These are phyloP conservation scores for Prunus campanulata DNA, from an alignment of 306 rosid genomes.

Conservation along the genomic window DNA sequence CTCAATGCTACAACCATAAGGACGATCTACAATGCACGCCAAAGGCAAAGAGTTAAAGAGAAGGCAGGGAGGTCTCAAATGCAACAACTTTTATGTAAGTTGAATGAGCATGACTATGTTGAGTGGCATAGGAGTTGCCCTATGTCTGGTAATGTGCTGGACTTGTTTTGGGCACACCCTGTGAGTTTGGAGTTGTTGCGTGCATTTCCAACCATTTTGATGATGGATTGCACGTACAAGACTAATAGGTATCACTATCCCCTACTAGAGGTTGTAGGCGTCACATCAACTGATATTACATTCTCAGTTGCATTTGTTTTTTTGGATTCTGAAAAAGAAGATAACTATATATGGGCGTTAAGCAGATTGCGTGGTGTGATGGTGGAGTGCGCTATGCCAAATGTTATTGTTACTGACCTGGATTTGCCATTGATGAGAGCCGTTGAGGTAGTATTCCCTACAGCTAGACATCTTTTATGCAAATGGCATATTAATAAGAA, in stretches of 20 bases:
- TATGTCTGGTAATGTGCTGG: constrained; percentile 1
- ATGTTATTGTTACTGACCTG: constrained; percentile 15
- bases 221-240: constrained; percentile 12
- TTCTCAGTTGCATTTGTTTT: constrained; percentile 14
- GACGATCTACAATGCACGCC: constrained; percentile 32
- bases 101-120: constrained; percentile 7
- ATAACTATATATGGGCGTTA: constrained; percentile 17
- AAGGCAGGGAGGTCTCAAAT: constrained; percentile 20
- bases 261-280: constrained; percentile 9
- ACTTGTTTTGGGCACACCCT: constrained; percentile 23
- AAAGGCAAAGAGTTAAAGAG: constrained; percentile 25
- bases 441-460: constrained; percentile 10
- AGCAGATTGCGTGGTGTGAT: not conserved
- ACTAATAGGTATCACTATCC: constrained; percentile 1
- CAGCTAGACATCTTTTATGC: constrained; percentile 2
- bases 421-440: constrained; percentile 17
- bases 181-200: constrained; percentile 12
- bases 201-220: constrained; percentile 4
- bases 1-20: constrained; percentile 27
- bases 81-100: constrained; percentile 26
- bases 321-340: constrained; percentile 8
- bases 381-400: constrained; percentile 4
- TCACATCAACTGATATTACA: constrained; percentile 16
- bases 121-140: constrained; percentile 17
- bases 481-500: constrained; percentile 17